These are phyloP conservation scores for Blakeslea trispora DNA, from an alignment of 371 early-diverging fungal species.

Conservation along the genomic window DNA sequence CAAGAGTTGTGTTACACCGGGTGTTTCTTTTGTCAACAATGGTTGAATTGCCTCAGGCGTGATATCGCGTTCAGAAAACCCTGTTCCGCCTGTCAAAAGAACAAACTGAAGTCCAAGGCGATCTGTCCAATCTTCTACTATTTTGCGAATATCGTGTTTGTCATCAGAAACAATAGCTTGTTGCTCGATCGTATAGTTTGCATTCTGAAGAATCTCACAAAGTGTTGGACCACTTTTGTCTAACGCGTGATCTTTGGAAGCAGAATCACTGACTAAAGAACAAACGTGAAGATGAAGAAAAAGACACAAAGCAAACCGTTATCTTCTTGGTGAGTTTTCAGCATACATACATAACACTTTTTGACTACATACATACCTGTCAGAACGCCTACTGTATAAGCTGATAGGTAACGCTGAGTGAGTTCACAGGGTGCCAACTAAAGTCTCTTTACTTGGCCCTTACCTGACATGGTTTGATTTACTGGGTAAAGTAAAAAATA, in stretches of 20 bases:
- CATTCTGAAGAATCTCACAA: constrained; percentile 22
- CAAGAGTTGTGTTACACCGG: constrained; percentile 80
- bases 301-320: no score
- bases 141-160: constrained; percentile 46
- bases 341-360: constrained; percentile 1
- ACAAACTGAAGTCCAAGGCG: constrained; percentile 59
- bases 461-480: no score
- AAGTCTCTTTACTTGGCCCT: no score
- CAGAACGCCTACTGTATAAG: constrained; percentile 15
- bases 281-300: no score
- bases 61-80: constrained; percentile 82
- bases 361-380: constrained; percentile 10
- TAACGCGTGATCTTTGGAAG: constrained; percentile 44
- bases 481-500: no score
- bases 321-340: no score
- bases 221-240: constrained; percentile 66
- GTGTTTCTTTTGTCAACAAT: constrained; percentile 67
- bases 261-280: constrained; percentile 68
- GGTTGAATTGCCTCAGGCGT: constrained; percentile 88
- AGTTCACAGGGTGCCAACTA: no score
- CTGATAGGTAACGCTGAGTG: no score
- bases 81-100: constrained; percentile 94
- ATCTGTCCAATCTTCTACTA: constrained; percentile 56
- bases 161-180: constrained; percentile 60
- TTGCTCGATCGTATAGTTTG: constrained; percentile 19